Evolutionary conservation across 2,329 filamentous ascomycete species (phyloP), one percentile per base, ranked within the genome.

Genomic region (Colletotrichum sp.): DNA sequence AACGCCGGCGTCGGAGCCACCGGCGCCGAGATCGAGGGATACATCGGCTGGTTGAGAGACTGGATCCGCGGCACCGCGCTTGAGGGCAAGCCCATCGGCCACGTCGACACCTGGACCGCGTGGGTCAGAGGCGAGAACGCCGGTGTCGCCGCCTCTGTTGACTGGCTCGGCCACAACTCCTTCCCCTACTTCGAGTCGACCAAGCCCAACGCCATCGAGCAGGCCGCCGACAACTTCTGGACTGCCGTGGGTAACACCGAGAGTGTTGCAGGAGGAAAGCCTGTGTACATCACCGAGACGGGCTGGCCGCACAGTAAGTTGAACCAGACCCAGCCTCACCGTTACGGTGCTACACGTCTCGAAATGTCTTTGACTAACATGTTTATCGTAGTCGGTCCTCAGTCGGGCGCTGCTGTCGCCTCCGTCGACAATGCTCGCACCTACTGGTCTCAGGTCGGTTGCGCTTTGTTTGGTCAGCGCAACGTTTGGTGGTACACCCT

Each of bases 21-120:
- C 32, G 88, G 90, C n/a, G 81, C 86, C 32, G 86, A 86, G 60
- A 85, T 94, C 21, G 86, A 90, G 80, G 83, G 86, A 76, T 92
- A 91, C 83, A 92, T 94, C 84, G 81, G 86, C 67, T 86, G 92
- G 81, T 88, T 91, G 74, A 88, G 89, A 59, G 81, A 81, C 52
- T 86, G 88, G 75, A 88, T 94, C 78, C 79, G 85, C 16, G 80
- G 79, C 74, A 84, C 82, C 8, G 66, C 78, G 3, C 79, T 85
- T 16, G 78, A 78, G 9, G 83, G 84, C 49, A 84, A 82, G 55
- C 83, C 87, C 16, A 84, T 90, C 75, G 89, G 89, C 34, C 90
- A 91, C 79, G 90, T 91, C 59, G 90, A 92, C 80, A 91, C 90
- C 3, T 91, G 89, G 85, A 89, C 87, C 16, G 85, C 86, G 13